A percentile compares a stretch with the other conserved stretches of the same genome.
Evolutionary conservation across 257 asterid species (phyloP).

Genomic region (Petunia secreta): DNA sequence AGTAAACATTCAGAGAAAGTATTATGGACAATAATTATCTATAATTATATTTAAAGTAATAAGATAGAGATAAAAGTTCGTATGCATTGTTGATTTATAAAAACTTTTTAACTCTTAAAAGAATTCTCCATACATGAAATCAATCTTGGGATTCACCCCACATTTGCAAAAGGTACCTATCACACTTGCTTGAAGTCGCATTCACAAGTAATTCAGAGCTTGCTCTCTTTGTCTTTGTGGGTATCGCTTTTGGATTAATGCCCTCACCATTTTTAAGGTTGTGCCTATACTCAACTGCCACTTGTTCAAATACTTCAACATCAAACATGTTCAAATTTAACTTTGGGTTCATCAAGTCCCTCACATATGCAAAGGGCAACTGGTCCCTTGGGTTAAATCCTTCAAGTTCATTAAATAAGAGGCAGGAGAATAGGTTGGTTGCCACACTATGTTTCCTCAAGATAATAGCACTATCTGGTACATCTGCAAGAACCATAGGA

Average conservation of each 20-base stretch:
- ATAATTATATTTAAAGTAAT: no score
- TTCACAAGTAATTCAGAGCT: conserved; percentile 43
- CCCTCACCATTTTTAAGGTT: conserved; percentile 54
- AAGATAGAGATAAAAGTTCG: background rate
- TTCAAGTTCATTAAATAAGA: conserved; percentile 85
- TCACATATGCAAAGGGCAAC: conserved; percentile 80
- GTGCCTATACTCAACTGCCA: conserved; percentile 88
- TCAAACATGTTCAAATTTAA: conserved; percentile 80
- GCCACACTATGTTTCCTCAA: conserved; percentile 67
- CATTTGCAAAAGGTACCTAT: conserved; percentile 62
- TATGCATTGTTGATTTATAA: background rate
- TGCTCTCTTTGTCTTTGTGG: conserved; percentile 49
- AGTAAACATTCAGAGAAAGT: no score
- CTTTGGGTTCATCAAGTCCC: conserved; percentile 72
- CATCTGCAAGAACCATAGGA: conserved; percentile 55
- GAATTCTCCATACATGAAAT: background rate
- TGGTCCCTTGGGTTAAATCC: conserved; percentile 94
- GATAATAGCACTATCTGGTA: conserved; percentile 84
- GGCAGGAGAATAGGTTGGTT: conserved; percentile 72
- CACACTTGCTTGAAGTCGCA: conserved; percentile 55
- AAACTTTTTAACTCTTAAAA: background rate
- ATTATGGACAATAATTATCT: no score
- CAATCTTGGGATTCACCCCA: conserved; percentile 85
- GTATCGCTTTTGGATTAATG: conserved; percentile 30
- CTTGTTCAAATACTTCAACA: conserved; percentile 81